phyloP scores from a whole-genome alignment of 2,329 filamentous ascomycete species.

The Xylaria hypoxylon region DNA sequence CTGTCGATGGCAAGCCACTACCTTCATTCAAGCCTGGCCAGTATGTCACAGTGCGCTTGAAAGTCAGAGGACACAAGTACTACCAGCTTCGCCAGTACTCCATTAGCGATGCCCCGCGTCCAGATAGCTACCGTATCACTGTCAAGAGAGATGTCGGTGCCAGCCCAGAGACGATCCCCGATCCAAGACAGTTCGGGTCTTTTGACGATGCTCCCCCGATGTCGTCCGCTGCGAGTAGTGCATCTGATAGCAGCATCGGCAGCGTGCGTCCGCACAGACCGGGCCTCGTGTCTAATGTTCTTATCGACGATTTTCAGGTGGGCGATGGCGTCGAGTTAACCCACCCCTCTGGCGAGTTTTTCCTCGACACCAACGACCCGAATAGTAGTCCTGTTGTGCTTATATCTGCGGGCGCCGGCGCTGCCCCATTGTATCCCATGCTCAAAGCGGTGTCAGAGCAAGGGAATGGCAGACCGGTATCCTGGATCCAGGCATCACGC shows the following conservation, averaged over 20 bases:
- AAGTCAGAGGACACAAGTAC: constrained; percentile 67
- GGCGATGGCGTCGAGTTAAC: constrained; percentile 74
- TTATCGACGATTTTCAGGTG: constrained; percentile 70
- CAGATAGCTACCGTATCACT: constrained; percentile 75
- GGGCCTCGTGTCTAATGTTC: constrained; percentile 75
- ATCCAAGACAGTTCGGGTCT: constrained; percentile 21
- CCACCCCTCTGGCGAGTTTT: constrained; percentile 74
- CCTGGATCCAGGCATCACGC: constrained; percentile 70
- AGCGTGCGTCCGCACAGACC: constrained; percentile 53
- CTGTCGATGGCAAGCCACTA: constrained; percentile 69
- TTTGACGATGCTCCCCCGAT: constrained; percentile 42
- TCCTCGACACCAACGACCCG: constrained; percentile 59
- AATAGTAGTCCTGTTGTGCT: constrained; percentile 65
- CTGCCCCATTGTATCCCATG: constrained; percentile 71
- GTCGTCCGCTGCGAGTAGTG: constrained; percentile 51
- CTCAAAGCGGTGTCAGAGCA: constrained; percentile 64
- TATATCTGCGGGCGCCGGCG: constrained; percentile 70
- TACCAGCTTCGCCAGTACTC: constrained; percentile 79
- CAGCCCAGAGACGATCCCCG: constrained; percentile 48
- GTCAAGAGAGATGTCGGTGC: constrained; percentile 74
- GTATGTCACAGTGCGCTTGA: constrained; percentile 74
- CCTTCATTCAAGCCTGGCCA: constrained; percentile 76
- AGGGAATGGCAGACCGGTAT: constrained; percentile 61
- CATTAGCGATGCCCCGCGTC: constrained; percentile 72
- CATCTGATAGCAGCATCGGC: constrained; percentile 50